These are phyloP conservation scores for Paecilomyces variotii DNA, from an alignment of 2,329 filamentous ascomycete species.

Conservation along the genomic window DNA sequence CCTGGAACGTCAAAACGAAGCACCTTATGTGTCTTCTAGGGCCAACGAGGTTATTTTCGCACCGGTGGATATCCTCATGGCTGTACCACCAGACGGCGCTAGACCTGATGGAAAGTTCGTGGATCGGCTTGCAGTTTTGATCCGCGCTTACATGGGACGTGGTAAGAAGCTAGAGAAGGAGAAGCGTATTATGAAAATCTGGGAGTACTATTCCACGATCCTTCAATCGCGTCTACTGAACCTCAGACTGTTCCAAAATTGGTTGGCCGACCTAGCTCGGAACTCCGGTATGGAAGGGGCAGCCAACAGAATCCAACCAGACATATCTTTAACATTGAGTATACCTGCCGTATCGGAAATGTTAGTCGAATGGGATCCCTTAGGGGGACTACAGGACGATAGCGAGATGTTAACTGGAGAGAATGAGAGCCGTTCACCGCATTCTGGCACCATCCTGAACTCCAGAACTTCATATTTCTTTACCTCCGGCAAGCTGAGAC, in stretches of 20 bases:
- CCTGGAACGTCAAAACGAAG: neutral
- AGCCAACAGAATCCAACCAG: neutral
- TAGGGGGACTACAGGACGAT: neutral
- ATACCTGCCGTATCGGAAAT: neutral
- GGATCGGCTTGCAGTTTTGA: slow-evolving; percentile 4
- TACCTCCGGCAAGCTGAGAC: neutral
- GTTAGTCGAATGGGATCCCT: slow-evolving; percentile 1
- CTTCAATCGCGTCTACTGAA: neutral
- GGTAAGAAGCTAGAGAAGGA: neutral
- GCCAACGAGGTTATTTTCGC: slow-evolving; percentile 5
- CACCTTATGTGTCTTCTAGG: slow-evolving; percentile 6
- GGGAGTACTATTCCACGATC: slow-evolving; percentile 5
- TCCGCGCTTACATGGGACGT: slow-evolving; percentile 3
- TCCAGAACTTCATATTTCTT: neutral
- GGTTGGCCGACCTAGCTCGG: neutral
- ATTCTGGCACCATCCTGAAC: neutral
- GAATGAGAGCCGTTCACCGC: neutral
- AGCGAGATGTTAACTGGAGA: neutral
- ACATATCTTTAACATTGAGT: neutral
- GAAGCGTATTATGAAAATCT: slow-evolving; percentile 3
- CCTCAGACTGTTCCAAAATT: neutral
- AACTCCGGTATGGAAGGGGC: neutral
- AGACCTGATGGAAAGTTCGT: slow-evolving; percentile 2
- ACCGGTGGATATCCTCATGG: neutral
- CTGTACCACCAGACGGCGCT: slow-evolving; percentile 1